Evolutionary conservation across 805 yeast species (phyloP), one percentile per base, ranked within the genome.

Genomic region (Candida broadrunensis): DNA sequence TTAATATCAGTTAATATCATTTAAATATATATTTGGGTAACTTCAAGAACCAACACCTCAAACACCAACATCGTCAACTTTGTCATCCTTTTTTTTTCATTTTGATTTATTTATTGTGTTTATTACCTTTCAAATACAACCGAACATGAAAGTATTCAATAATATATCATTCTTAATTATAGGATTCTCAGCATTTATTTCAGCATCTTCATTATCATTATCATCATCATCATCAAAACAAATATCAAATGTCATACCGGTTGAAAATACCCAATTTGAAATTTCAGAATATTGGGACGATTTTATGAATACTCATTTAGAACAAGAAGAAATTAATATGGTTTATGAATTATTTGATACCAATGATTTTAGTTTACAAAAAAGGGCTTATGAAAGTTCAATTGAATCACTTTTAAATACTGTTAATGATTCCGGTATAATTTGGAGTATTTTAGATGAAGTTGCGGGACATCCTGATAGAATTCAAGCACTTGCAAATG

Each of bases 391-490:
- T 30, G 55, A 56, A 26, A 39, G 44, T 17, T 49, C 60, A 3
- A 46, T 63, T 13, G 67, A 54, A 26, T 32, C 41, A 6, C 39
- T 61, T 4, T 42, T 67, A 15, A 34, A 46, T 4, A 38, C 54
- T 5, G 47, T 68, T 17, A 68, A 70, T 47, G 43, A 38, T 12
- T 53, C 72, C 0, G 69, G 67, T 18, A 44, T 70, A 17, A 44
- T 70, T 31, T 70, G 60, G 49, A 48, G 47, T 12, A 55, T 56
- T n/a, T 55, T 70, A 36, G 71, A 70, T 42, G 59, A 54, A 23
- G 52, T 64, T 17, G 69, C 67, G 4, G 63, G 54, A 31, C 48
- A 55, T 43, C 64, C 67, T 6, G 35, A 38, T 9, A 44, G 64
- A 35, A 54, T 67, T 33, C 45, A 49, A 36, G 39, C 39, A 35